Base-by-base conservation (phyloP, 768 basidiomycete genomes). In the Gloeostereum incarnatum region DNA sequence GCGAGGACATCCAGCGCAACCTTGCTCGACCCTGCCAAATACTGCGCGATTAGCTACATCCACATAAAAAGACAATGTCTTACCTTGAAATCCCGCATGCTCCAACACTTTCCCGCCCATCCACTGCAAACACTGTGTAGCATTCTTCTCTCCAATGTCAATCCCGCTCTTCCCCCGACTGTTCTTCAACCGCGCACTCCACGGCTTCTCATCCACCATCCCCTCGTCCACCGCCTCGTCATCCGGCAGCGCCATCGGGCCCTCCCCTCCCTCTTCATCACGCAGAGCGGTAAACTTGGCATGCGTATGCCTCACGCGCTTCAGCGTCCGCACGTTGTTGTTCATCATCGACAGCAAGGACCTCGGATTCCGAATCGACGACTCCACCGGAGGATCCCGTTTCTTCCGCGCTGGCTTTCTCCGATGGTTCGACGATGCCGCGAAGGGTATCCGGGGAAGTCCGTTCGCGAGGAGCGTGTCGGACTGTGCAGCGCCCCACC, bases 81-180 rank as follows among this genome's bases (percentile, higher is more conserved):
- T 40, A 84, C 91, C 88, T 68, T 96, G 93, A 51, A 96, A 96
- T 2, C 92, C 92, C 34, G 72, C 69, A 64, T 96, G 93, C 48
- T 94, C 90, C 49, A 96, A 51, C 36, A 94, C 68, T 62, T 87
- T 90, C 38, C 63, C 61, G 17, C 73, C 66, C 70, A 76, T 73
- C 86, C 80, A 89, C 47, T 68, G 63, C 50, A 82, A 51, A 60
- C 81, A 92, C 39, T 76, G 69, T 31, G 62, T 57, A 6, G 81
- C 78, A 41, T 68, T 77, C 40, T 65, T 59, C 42, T 69, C 69
- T 1, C 80, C 83, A 19, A 87, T 54, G 40, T 81, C 82, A 29
- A 73, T 47, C 8, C 64, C 67, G 25, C 47, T 46, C 43, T 35
- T 59, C 48, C 82, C 82, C 85, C 11, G 78, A 70, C 20, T 68